These are phyloP conservation scores for Torrubiella hemipterigena DNA, from an alignment of 2,329 filamentous ascomycete genomes.

Conservation along the genomic window DNA sequence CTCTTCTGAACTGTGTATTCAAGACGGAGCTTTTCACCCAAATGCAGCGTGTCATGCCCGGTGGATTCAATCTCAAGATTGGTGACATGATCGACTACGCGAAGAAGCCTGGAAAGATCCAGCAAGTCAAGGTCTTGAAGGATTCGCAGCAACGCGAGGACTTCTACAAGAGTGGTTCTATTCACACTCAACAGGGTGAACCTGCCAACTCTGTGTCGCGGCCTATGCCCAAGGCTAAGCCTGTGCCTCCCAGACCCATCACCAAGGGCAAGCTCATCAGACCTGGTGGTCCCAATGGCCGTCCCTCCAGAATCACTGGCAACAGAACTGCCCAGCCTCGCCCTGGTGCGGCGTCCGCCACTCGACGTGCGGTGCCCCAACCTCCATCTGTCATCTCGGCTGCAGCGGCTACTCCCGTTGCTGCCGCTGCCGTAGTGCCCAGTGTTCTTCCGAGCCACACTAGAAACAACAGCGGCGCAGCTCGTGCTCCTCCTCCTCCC, in stretches of 20 bases:
- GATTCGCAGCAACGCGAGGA: constrained; percentile 69
- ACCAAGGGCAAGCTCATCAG: constrained; percentile 87
- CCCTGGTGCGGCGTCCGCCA: constrained; percentile 24
- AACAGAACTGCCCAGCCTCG: constrained; percentile 32
- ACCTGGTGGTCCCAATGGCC: constrained; percentile 74
- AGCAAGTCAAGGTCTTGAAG: constrained; percentile 79
- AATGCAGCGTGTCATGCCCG: constrained; percentile 67
- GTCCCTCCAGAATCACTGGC: constrained; percentile 58
- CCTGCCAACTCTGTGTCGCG: constrained; percentile 69
- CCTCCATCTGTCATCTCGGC: constrained; percentile 19
- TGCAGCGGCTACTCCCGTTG: constrained; percentile 12
- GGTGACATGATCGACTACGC: constrained; percentile 84
- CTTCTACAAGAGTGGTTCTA: constrained; percentile 83
- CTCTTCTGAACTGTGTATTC: constrained; percentile 83
- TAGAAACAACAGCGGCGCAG: constrained; percentile 39
- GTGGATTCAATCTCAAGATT: constrained; percentile 71
- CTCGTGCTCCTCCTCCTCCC: constrained; percentile 49
- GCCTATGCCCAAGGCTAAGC: constrained; percentile 79
- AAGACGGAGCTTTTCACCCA: constrained; percentile 98
- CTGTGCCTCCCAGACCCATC: constrained; percentile 77
- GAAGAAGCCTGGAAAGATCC: constrained; percentile 92
- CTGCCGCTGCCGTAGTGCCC: constrained; percentile 6
- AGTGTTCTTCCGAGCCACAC: constrained; percentile 34
- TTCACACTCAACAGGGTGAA: constrained; percentile 80
- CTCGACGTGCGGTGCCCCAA: constrained; percentile 18